phyloP scores from a whole-genome alignment of 495 filamentous ascomycete genomes.

The Immersiella caudata region DNA sequence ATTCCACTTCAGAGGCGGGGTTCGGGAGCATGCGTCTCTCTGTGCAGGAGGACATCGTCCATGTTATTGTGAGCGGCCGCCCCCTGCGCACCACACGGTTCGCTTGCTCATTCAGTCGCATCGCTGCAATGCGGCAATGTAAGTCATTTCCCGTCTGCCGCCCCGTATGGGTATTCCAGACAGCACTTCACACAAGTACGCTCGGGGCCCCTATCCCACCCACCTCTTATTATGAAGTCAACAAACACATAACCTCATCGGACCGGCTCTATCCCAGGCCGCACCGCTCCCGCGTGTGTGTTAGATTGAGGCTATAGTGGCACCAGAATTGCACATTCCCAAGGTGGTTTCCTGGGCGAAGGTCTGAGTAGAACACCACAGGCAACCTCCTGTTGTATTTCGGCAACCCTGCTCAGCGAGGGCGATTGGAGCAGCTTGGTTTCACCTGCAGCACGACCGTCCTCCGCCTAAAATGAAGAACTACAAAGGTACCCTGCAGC shows the following conservation, averaged over 20 bases:
- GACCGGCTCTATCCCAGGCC: background rate
- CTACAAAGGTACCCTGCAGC: slow-evolving; percentile 10
- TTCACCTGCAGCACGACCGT: slow-evolving; percentile 6
- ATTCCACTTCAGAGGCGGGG: too few species aligned
- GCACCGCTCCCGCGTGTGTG: slow-evolving; percentile 1
- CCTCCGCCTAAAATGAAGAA: slow-evolving; percentile 8
- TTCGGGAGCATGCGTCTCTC: too few species aligned
- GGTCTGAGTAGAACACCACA: background rate
- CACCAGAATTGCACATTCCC: slow-evolving; percentile 10
- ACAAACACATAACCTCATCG: slow-evolving; percentile 6
- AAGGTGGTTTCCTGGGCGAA: slow-evolving; percentile 8
- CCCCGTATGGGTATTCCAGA: slow-evolving; percentile 7
- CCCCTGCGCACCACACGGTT: slow-evolving; percentile 2
- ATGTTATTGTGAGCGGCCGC: background rate
- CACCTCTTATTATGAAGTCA: background rate
- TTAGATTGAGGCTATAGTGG: slow-evolving; percentile 15
- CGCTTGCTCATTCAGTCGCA: slow-evolving; percentile 15
- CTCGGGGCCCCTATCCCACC: slow-evolving; percentile 10
- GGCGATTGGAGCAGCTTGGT: slow-evolving; percentile 1
- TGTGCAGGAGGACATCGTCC: too few species aligned
- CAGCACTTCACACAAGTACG: background rate
- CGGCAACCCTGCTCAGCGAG: background rate
- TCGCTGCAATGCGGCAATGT: slow-evolving; percentile 22
- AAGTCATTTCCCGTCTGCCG: slow-evolving; percentile 19
- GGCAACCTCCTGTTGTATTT: background rate